These are phyloP conservation scores for Arabidopsis lyrata DNA, from an alignment of 441 rosid genomes.

Conservation along the genomic window DNA sequence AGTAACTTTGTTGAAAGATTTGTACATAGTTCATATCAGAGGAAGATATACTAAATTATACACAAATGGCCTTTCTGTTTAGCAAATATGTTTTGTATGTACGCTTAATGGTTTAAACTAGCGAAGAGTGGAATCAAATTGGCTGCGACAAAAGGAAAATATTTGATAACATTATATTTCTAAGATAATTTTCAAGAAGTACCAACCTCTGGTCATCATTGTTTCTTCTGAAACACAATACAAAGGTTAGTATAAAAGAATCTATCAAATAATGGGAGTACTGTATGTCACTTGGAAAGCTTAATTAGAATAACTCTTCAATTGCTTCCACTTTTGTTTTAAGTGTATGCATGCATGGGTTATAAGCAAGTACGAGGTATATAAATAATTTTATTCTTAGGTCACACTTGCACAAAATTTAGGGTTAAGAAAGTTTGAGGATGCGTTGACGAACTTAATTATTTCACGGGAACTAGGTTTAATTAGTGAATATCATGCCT, in stretches of 20 bases:
- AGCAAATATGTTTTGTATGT: too few relatives aligned
- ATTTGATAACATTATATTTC: background rate
- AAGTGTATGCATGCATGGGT: background rate
- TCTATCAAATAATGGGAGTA: background rate
- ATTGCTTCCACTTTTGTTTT: conserved; percentile 11
- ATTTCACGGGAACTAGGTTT: background rate
- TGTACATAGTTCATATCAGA: background rate
- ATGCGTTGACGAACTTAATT: background rate
- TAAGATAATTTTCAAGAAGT: background rate
- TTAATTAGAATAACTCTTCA: background rate
- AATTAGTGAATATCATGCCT: background rate
- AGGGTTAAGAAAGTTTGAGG: conserved; percentile 10
- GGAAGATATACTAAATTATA: background rate
- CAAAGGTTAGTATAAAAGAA: background rate
- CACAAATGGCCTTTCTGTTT: background rate
- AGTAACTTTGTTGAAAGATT: conserved; percentile 9
- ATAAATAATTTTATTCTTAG: background rate
- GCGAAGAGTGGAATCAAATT: background rate
- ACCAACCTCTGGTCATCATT: conserved; percentile 11
- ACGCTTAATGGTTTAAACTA: background rate
- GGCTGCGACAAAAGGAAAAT: background rate
- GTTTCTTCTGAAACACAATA: background rate
- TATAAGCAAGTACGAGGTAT: conserved; percentile 1
- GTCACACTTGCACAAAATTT: background rate
- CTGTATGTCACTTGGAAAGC: conserved; percentile 8